Evolutionary conservation across 2,329 filamentous ascomycete genomes (phyloP), one percentile per base, ranked within the genome.

Genomic region (Microascus cirrosus): DNA sequence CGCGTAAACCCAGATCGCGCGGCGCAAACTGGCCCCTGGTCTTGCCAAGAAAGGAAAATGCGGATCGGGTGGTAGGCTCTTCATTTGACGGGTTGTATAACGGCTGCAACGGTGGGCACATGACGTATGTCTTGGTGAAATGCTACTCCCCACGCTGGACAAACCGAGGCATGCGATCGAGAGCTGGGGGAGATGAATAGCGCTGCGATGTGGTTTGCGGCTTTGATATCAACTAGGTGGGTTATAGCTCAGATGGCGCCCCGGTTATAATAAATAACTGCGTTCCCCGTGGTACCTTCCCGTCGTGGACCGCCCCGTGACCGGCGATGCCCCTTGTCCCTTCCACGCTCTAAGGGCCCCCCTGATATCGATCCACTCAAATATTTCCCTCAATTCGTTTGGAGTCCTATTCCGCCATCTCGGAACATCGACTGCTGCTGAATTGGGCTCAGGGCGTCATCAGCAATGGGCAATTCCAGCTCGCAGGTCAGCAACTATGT

Each of bases 401-500:
- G n/a, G n/a, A n/a, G n/a, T n/a, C n/a, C n/a, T n/a, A n/a, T n/a
- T n/a, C n/a, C n/a, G n/a, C n/a, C n/a, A n/a, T n/a, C n/a, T n/a
- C 36, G 13, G 36, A n/a, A 42, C 36, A 42, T n/a, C 36, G 10
- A 42, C 36, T 3, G 6, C 4, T 42, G 18, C 36, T 4, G 36
- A 42, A 42, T 13, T 4, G 36, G 36, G 36, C 13, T 13, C 3
- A 42, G 36, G 6, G 12, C 36, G 18, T 13, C 13, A 4, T 15
- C 36, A 4, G 28, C n/a, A 45, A 56, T 56, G 55, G 55, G 55
- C 11, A 56, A 56, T n/a, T 51, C 55, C 1, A 25, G 25, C 25
- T 56, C 55, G 12, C 55, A 56, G 20, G 22, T 50, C 25, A 22
- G 42, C 42, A 56, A n/a, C 42, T 77, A 73, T 63, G 73, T 74